Evolutionary conservation across 306 rosid species (phyloP).

Genomic region (Malus orientalis): DNA sequence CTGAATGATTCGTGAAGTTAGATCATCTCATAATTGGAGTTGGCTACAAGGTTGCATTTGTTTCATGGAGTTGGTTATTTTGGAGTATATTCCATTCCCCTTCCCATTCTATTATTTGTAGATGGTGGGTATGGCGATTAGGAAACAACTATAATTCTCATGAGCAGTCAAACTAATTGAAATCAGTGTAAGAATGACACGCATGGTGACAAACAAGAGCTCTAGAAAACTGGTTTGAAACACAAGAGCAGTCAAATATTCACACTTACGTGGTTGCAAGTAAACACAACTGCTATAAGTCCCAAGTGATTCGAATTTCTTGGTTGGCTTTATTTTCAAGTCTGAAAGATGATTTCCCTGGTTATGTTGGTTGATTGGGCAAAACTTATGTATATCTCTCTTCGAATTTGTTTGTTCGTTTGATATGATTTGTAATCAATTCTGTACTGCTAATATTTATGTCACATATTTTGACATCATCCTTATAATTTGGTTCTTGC

Average conservation of each 20-base stretch:
- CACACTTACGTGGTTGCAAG: background rate
- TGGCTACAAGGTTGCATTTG: background rate
- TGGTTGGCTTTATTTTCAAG: background rate
- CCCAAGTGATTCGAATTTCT: background rate
- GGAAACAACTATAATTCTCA: background rate
- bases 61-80: too few relatives aligned
- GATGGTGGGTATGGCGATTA: too few relatives aligned
- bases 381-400: background rate
- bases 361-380: background rate
- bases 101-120: too few relatives aligned
- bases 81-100: too few relatives aligned
- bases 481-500: slow-evolving; percentile 23
- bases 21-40: background rate
- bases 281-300: too few relatives aligned
- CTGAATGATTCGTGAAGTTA: background rate
- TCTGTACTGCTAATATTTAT: background rate
- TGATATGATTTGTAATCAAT: background rate
- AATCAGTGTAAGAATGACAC: background rate
- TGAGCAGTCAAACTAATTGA: background rate
- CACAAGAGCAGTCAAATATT: background rate
- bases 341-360: background rate
- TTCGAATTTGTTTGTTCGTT: background rate
- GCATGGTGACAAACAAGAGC: background rate
- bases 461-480: background rate
- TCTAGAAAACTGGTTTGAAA: background rate